These are phyloP conservation scores for Spiromastix sp. DNA, from an alignment of 2,329 filamentous ascomycete genomes.

Conservation along the genomic window DNA sequence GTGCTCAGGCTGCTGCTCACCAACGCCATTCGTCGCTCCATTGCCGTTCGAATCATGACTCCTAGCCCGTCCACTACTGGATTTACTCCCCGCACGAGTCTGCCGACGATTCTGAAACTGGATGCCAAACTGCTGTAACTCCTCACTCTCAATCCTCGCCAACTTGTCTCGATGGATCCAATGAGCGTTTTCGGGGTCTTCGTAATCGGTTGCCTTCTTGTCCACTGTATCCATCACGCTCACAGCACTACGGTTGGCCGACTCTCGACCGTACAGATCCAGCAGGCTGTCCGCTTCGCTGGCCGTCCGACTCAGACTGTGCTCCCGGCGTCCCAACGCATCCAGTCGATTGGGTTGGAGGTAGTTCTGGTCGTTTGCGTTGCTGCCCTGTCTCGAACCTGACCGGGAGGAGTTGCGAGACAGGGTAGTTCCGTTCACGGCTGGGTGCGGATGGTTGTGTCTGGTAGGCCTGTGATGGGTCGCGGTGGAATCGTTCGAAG, in stretches of 20 bases:
- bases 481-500: slow-evolving; percentile 28
- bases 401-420: slow-evolving; percentile 28
- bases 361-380: slow-evolving; percentile 21
- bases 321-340: slow-evolving; percentile 22
- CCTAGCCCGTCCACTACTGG: slow-evolving; percentile 23
- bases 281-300: slow-evolving; percentile 30
- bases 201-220: slow-evolving; percentile 8
- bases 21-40: slow-evolving; percentile 18
- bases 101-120: slow-evolving; percentile 28
- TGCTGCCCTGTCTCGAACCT: slow-evolving; percentile 22
- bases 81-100: slow-evolving; percentile 25
- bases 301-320: slow-evolving; percentile 24
- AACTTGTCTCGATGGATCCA: slow-evolving; percentile 44
- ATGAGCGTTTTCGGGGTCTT: slow-evolving; percentile 27
- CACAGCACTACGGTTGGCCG: slow-evolving; percentile 13
- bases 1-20: slow-evolving; percentile 20
- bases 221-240: slow-evolving; percentile 18
- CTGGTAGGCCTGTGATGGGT: slow-evolving; percentile 19
- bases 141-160: slow-evolving; percentile 40
- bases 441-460: slow-evolving; percentile 19
- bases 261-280: slow-evolving; percentile 25
- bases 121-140: slow-evolving; percentile 38
- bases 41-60: slow-evolving; percentile 28
- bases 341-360: slow-evolving; percentile 18
- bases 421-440: slow-evolving; percentile 19